Base-by-base conservation (phyloP, 352 stramenopile species). In the Globisporangium nagaii region DNA sequence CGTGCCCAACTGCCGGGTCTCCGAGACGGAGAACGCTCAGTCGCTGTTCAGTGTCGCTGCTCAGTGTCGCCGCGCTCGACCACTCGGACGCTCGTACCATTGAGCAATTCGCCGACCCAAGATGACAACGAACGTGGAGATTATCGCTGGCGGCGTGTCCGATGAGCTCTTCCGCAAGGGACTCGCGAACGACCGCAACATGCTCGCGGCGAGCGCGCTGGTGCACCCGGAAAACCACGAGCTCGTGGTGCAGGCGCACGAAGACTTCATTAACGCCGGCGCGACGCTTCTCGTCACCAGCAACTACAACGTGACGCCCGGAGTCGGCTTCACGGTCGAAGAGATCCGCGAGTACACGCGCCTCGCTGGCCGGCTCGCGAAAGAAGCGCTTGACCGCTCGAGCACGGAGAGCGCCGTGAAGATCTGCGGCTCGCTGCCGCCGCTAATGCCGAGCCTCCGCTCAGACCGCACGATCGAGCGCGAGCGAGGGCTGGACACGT, bases 171-270 rank as follows among this genome's bases (percentile, higher is more conserved):
- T 96, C 63, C 73, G 70, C 46, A 70, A 63, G 13, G 86, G 86
- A 0, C 65, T 97, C 32, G 71, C 80, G 0, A 94, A 98, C 56
- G 87, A 97, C 68, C 82, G 88, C 49, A 95, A 93, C 70, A 93
- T 94, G 61, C 88, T 92, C 62, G 93, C 85, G 40, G 89, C 91
- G 1, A 89, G 75, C 55, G 89, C 88, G 25, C 57, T 98, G 22
- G 71, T 89, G 28, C 61, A 86, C 19, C 32, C 53, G 5, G 36
- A 86, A 41, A 82, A 88, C 65, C 78, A 97, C 62, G 58, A 71
- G 9, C 66, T 80, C 17, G 63, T 98, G 0, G 51, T 80, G 51
- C 44, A 86, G 10, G 83, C 84, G 19, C 79, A 97, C 48, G 53
- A 70, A 43, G 79, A 70, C 2, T 97, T 92, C 57, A 53, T 97